phyloP scores from a whole-genome alignment of 1,284 basidiomycete genomes.

The Gymnopus androsaceus region DNA sequence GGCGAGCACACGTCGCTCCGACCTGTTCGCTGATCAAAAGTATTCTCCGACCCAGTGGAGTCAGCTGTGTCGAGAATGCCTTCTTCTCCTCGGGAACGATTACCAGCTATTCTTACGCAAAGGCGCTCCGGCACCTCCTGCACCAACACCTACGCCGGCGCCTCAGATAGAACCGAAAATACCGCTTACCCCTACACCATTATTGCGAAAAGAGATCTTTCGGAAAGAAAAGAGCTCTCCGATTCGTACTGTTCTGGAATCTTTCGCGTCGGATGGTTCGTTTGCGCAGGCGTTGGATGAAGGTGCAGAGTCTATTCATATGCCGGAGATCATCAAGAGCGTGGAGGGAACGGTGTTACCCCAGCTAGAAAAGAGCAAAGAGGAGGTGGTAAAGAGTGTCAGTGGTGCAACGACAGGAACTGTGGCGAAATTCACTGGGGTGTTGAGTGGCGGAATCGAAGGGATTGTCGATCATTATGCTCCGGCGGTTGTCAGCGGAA shows the following conservation, averaged over 20 bases:
- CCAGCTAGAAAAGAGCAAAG: constrained; percentile 24
- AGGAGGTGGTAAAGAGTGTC: constrained; percentile 31
- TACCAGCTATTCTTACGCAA: constrained; percentile 59
- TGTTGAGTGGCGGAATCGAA: neutral
- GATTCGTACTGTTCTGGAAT: constrained; percentile 50
- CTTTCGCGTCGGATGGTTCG: constrained; percentile 58
- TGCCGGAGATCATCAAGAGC: constrained; percentile 64
- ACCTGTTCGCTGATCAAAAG: constrained; percentile 72
- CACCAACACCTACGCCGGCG: constrained; percentile 26
- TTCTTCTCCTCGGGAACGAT: constrained; percentile 64
- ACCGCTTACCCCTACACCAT: constrained; percentile 35
- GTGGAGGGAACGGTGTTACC: constrained; percentile 35
- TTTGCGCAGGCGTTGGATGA: constrained; percentile 50
- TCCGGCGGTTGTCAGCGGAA: constrained; percentile 35
- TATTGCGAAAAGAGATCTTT: constrained; percentile 53
- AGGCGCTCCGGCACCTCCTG: constrained; percentile 43
- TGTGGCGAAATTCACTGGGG: constrained; percentile 5
- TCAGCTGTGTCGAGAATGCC: constrained; percentile 56
- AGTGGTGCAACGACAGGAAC: constrained; percentile 21
- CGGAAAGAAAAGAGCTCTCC: constrained; percentile 44
- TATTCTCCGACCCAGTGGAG: constrained; percentile 66
- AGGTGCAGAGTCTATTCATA: constrained; percentile 46
- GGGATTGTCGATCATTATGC: constrained; percentile 19
- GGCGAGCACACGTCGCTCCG: constrained; percentile 47
- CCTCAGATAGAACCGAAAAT: constrained; percentile 29